phyloP scores from a whole-genome alignment of 331 rosid species.

The Prunus yedoensis region DNA sequence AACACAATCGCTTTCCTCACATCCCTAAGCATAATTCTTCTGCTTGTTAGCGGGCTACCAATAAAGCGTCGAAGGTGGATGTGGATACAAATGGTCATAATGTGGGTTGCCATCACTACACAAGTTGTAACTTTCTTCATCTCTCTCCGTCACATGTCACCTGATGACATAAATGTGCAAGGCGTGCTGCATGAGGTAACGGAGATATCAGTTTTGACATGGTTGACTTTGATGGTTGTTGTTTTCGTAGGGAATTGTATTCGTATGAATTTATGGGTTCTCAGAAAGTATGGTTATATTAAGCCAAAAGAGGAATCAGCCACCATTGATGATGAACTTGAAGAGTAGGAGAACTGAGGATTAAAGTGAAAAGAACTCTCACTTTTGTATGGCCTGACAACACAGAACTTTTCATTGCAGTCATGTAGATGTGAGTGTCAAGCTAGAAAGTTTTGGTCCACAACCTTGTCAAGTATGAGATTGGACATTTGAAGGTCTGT shows the following conservation, averaged over 20 bases:
- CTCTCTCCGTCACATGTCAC: slow-evolving; percentile 32
- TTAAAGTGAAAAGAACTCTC: not conserved
- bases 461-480: not conserved
- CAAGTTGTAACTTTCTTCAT: slow-evolving; percentile 30
- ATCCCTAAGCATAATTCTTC: slow-evolving; percentile 28
- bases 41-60: slow-evolving; percentile 30
- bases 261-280: slow-evolving; percentile 40
- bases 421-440: not conserved
- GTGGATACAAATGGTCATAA: slow-evolving; percentile 38
- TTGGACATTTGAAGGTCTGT: not conserved
- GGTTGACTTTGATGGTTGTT: slow-evolving; percentile 25
- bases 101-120: slow-evolving; percentile 36
- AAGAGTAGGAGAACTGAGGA: slow-evolving; percentile 3
- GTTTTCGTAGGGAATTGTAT: slow-evolving; percentile 33
- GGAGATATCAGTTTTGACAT: slow-evolving; percentile 28
- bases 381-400: not conserved
- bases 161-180: not conserved
- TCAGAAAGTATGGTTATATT: slow-evolving; percentile 36
- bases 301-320: slow-evolving; percentile 7
- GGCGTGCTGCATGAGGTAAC: slow-evolving; percentile 11
- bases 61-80: slow-evolving; percentile 31
- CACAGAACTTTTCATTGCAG: not conserved
- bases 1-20: slow-evolving; percentile 25
- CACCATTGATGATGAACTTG: slow-evolving; percentile 23
- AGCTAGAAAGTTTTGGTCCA: not conserved